These are phyloP conservation scores for Aspergillus piperis DNA, from an alignment of 2,329 filamentous ascomycete genomes.

Conservation along the genomic window DNA sequence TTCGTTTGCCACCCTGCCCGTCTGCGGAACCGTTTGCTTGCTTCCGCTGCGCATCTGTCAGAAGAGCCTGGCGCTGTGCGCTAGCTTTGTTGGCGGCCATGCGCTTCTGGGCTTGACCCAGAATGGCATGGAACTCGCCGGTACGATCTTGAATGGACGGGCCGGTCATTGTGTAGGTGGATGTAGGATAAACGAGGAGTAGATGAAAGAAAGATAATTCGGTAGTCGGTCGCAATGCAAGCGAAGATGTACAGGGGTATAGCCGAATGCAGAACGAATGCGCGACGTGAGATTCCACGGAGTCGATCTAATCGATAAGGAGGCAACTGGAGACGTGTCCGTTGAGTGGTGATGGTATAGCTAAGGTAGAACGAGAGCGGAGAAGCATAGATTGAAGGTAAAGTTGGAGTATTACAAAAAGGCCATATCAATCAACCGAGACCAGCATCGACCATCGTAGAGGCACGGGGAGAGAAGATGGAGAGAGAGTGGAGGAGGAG, in stretches of 20 bases:
- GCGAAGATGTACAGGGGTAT: neutral
- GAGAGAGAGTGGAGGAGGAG: neutral
- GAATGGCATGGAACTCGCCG: slow-evolving; percentile 88
- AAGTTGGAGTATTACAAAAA: neutral
- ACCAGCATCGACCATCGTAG: neutral
- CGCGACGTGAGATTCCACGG: slow-evolving; percentile 6
- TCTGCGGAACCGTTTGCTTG: slow-evolving; percentile 62
- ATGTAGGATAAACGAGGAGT: neutral
- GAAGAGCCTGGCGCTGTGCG: slow-evolving; percentile 76
- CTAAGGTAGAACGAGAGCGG: neutral
- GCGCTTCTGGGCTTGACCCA: slow-evolving; percentile 79
- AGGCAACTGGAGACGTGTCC: slow-evolving; percentile 29
- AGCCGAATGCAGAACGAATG: slow-evolving; percentile 4
- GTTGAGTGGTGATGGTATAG: slow-evolving; percentile 13
- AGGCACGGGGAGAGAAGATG: neutral
- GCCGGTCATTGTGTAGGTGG: slow-evolving; percentile 50
- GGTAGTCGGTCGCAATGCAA: neutral
- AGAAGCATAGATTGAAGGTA: neutral
- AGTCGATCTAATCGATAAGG: slow-evolving; percentile 38
- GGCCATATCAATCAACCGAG: slow-evolving; percentile 1
- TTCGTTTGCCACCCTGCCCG: slow-evolving; percentile 47
- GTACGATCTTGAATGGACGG: slow-evolving; percentile 94
- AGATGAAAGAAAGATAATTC: neutral
- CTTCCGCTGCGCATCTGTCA: slow-evolving; percentile 67
- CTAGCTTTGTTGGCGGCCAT: slow-evolving; percentile 75